Conservation (phyloP, 805 yeast genomes). For the Teunomyces stri region DNA sequence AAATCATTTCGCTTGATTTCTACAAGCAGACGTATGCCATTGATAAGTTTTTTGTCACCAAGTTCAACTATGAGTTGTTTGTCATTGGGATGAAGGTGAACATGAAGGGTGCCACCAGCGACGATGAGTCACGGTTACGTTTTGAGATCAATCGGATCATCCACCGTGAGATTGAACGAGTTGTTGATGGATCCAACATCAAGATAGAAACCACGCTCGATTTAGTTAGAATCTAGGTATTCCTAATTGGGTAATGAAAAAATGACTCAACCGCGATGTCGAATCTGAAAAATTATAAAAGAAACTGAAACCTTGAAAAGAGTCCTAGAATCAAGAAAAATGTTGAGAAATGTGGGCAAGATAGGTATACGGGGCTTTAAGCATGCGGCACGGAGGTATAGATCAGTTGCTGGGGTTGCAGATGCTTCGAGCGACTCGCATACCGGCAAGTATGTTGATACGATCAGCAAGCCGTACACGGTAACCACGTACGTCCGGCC, state of each 20-base stretch:
- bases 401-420: conserved; percentile 6
- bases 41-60: conserved; percentile 51
- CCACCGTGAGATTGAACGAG: conserved; percentile 27
- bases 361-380: not conserved
- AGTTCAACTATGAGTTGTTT: conserved; percentile 60
- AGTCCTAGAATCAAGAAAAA: not conserved
- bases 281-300: conserved; percentile 15
- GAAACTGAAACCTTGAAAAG: not conserved
- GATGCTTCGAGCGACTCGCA: conserved; percentile 32
- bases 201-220: conserved; percentile 42
- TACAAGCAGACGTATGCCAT: conserved; percentile 52
- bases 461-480: conserved; percentile 49
- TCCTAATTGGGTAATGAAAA: conserved; percentile 17
- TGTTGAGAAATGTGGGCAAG: not conserved
- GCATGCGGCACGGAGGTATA: not conserved
- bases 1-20: conserved; percentile 46
- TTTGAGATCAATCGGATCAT: conserved; percentile 48
- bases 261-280: conserved; percentile 36
- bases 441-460: conserved; percentile 42
- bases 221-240: conserved; percentile 28
- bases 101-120: conserved; percentile 70
- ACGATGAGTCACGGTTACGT: conserved; percentile 60
- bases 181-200: conserved; percentile 16
- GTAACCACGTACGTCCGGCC: conserved; percentile 85
- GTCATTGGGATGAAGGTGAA: conserved; percentile 53